phyloP scores from a whole-genome alignment of 805 yeast genomes.

The Candida sakaeoensis region DNA sequence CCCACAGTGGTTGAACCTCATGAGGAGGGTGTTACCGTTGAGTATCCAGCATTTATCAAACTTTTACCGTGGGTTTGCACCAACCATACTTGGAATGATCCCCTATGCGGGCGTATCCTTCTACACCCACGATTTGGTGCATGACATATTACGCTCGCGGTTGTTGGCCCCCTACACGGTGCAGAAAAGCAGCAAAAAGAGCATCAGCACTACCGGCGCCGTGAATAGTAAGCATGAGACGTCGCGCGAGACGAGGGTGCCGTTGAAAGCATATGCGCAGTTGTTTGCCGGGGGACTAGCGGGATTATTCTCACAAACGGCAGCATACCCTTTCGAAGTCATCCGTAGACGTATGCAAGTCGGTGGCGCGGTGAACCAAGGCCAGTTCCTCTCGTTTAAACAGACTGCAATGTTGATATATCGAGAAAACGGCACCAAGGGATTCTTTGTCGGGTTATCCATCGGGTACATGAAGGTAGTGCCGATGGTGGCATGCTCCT shows the following conservation, averaged over 20 bases:
- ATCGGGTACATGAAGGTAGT: conserved; percentile 93
- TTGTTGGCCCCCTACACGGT: conserved; percentile 52
- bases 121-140: conserved; percentile 87
- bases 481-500: conserved; percentile 97
- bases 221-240: too few species aligned
- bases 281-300: conserved; percentile 92
- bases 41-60: conserved; percentile 46
- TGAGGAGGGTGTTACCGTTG: conserved; percentile 31
- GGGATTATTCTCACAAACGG: conserved; percentile 92
- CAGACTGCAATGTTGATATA: conserved; percentile 59
- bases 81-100: conserved; percentile 91
- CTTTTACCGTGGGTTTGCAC: conserved; percentile 91
- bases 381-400: conserved; percentile 51
- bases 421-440: conserved; percentile 73
- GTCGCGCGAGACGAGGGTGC: conserved; percentile 49
- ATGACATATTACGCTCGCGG: conserved; percentile 75
- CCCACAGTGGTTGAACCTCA: conserved; percentile 33
- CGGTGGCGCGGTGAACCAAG: conserved; percentile 68
- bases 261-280: conserved; percentile 89
- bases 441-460: conserved; percentile 90
- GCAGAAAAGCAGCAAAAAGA: too few species aligned
- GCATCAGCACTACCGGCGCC: too few species aligned
- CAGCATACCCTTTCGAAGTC: conserved; percentile 96
- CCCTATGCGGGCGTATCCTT: conserved; percentile 98
- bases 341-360: conserved; percentile 95